These are phyloP conservation scores for Guyanaporus albipodus DNA, from an alignment of 768 basidiomycete species.

Conservation along the genomic window DNA sequence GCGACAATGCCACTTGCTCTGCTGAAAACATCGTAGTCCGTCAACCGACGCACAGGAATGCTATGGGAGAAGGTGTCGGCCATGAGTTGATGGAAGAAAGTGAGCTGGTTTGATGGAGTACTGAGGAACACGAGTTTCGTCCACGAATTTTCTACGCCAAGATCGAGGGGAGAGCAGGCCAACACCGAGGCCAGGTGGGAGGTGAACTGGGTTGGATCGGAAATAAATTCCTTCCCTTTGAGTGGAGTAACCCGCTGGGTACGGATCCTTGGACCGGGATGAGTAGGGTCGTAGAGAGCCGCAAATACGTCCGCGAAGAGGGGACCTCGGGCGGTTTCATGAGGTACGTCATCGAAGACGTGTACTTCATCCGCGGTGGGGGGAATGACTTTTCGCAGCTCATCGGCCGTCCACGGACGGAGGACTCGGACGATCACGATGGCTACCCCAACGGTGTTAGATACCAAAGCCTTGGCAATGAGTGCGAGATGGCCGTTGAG, in stretches of 20 bases:
- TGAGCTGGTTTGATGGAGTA: conserved; percentile 41
- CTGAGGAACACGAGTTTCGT: conserved; percentile 53
- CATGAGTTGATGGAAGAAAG: conserved; percentile 45
- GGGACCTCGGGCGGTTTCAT: conserved; percentile 53
- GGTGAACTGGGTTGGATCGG: conserved; percentile 40
- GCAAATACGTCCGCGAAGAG: conserved; percentile 74
- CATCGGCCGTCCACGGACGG: conserved; percentile 73
- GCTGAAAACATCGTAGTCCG: conserved; percentile 72
- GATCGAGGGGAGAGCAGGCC: conserved; percentile 25
- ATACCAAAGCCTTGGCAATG: conserved; percentile 49
- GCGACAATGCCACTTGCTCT: conserved; percentile 66
- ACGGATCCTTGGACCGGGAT: conserved; percentile 40
- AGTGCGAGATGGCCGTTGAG: conserved; percentile 78
- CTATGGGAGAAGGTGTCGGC: conserved; percentile 55
- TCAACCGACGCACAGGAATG: conserved; percentile 57
- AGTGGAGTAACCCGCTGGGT: conserved; percentile 57
- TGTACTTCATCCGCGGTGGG: conserved; percentile 53
- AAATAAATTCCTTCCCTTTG: conserved; percentile 50
- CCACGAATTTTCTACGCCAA: conserved; percentile 22
- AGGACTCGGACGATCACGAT: conserved; percentile 74
- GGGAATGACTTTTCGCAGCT: conserved; percentile 61
- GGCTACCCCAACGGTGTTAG: conserved; percentile 48
- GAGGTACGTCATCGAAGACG: conserved; percentile 77
- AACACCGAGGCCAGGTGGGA: conserved; percentile 35
- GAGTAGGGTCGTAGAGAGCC: conserved; percentile 43